Evolutionary conservation across 1,284 basidiomycete genomes (phyloP).

Genomic region (Apiotrichum mycotoxinovorans): DNA sequence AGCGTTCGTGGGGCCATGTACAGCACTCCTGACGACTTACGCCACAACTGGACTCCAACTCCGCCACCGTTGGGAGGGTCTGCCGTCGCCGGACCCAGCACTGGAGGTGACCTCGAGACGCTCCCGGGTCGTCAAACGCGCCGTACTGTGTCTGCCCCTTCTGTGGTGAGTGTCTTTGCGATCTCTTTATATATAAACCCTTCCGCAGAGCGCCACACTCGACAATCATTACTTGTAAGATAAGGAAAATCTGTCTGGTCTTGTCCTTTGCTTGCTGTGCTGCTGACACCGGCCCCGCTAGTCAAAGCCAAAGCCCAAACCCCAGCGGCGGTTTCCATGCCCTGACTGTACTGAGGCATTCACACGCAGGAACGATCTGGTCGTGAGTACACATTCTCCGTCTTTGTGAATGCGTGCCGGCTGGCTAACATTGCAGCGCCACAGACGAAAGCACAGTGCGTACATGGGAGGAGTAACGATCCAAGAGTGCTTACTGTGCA

Average conservation of each 20-base stretch:
- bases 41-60: neutral
- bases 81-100: neutral
- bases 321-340: conserved; percentile 15
- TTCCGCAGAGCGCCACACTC: too few species aligned
- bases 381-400: conserved; percentile 4
- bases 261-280: too few species aligned
- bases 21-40: neutral
- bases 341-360: conserved; percentile 22
- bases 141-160: conserved; percentile 2
- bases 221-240: too few species aligned
- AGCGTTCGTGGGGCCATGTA: neutral
- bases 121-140: neutral
- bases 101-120: neutral
- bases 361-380: conserved; percentile 21
- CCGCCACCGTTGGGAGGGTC: neutral
- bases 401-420: too few species aligned
- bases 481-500: neutral
- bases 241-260: too few species aligned
- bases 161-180: neutral
- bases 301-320: conserved; percentile 3
- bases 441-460: conserved; percentile 22
- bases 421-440: conserved; percentile 11
- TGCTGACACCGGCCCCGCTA: too few species aligned
- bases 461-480: neutral
- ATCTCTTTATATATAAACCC: too few species aligned